phyloP scores from a whole-genome alignment of 2,329 filamentous ascomycete genomes.

The Fusarium sp. region DNA sequence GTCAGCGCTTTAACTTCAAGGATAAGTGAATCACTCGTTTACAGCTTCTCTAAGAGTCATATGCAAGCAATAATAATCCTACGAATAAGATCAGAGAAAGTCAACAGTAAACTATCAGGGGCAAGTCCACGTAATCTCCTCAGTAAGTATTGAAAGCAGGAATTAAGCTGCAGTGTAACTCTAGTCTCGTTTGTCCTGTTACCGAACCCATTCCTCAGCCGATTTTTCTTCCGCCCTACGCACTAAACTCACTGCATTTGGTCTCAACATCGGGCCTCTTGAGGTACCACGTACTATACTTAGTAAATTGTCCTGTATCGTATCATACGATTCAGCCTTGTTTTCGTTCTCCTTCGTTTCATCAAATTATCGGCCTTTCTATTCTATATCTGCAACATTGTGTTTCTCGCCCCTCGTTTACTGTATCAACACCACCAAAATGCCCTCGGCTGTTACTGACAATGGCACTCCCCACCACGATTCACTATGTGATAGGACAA shows the following conservation, averaged over 20 bases:
- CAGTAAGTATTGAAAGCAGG: neutral
- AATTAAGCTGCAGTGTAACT: conserved; percentile 30
- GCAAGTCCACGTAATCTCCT: conserved; percentile 9
- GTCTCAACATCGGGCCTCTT: conserved; percentile 1
- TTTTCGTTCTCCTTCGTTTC: conserved; percentile 8
- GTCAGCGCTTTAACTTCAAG: neutral
- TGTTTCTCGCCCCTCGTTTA: conserved; percentile 1
- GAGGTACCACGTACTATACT: conserved; percentile 8
- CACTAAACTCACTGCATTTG: conserved; percentile 32
- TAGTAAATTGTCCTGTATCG: conserved; percentile 20
- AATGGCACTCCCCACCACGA: conserved; percentile 26
- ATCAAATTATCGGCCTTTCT: neutral
- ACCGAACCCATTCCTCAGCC: conserved; percentile 35
- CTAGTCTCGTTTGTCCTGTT: conserved; percentile 15
- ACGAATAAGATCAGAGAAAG: neutral
- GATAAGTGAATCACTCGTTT: neutral
- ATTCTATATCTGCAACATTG: neutral
- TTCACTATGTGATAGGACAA: conserved; percentile 41
- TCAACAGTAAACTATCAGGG: neutral
- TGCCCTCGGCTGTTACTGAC: conserved; percentile 41
- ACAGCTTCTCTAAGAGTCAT: neutral
- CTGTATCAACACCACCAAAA: conserved; percentile 20
- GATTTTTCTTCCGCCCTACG: conserved; percentile 40
- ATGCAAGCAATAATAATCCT: neutral
- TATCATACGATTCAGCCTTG: conserved; percentile 29